Base-by-base conservation (phyloP, 768 basidiomycete genomes). In the Hypsizygus marmoreus region DNA sequence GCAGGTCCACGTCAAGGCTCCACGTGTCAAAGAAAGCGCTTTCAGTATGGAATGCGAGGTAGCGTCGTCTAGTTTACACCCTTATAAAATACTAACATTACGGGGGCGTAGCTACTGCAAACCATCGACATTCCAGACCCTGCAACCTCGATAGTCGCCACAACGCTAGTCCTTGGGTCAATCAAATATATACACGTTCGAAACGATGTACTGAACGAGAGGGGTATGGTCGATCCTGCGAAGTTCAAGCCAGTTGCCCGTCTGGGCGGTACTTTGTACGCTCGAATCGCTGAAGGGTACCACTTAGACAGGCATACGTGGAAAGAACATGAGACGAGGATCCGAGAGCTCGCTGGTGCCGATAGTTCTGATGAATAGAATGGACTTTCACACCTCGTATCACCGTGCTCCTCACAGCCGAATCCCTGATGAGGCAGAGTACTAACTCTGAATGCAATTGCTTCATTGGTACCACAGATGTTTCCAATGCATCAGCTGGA, bases 11-110 rank as follows among this genome's bases (percentile, higher is more conserved):
- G 64, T 75, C 30, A 74, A 72, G 54, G 73, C 81, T 17, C 69
- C 80, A 19, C 69, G 83, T 42, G 82, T 84, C 14, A 76, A 72
- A 55, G 84, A 84, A 58, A 81, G 82, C 51, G 82, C 79, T 0
- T 81, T 83, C 53, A 73, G 75, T 17, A 72, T 85, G 60, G 84
- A 85, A 65, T 84, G 81, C 65, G 81, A 74, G 58, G 73, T 70
- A 49, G n/a, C 11, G 57, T 43, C 22, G 13, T 19, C n/a, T 17
- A 8, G 14, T 20, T 5, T 47, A 35, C 39, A 5, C 17, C 23
- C 7, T 25, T 11, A 24, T 14, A 4, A 26, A 28, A 50, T 42
- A 39, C 74, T 72, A 41, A 75, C 40, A 16, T 20, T 17, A 24
- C 24, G 28, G 16, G 4, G 39, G 26, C 12, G 19, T 41, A 79